Conservation (phyloP, 2,329 filamentous ascomycete species). For the Pleurostoma richardsiae region DNA sequence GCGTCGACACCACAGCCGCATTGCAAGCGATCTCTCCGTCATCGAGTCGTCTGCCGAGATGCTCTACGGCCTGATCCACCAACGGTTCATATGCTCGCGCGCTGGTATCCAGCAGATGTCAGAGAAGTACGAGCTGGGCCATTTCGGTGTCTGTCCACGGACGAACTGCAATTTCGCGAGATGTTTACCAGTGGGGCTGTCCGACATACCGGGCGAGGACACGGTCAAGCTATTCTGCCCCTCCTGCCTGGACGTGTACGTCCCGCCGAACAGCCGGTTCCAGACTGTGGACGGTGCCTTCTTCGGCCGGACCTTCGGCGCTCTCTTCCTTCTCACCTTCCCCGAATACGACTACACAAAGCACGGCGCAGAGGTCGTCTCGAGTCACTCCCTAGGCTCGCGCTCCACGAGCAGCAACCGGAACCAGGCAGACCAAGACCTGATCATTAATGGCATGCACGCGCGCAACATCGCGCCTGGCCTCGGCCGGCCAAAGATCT, state of each 20-base stretch:
- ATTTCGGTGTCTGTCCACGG: conserved; percentile 94
- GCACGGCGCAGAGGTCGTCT: conserved; percentile 57
- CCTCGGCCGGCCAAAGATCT: conserved; percentile 76
- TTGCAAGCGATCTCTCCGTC: conserved; percentile 88
- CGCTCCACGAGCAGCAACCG: conserved; percentile 17
- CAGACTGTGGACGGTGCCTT: conserved; percentile 97
- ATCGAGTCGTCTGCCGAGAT: conserved; percentile 98
- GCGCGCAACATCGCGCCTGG: conserved; percentile 84
- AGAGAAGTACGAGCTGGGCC: conserved; percentile 95
- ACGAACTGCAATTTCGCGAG: conserved; percentile 87
- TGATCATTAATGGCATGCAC: conserved; percentile 77
- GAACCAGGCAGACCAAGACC: conserved; percentile 35
- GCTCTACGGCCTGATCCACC: conserved; percentile 96
- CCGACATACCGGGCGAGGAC: conserved; percentile 91
- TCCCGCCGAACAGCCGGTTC: conserved; percentile 93
- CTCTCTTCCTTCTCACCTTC: conserved; percentile 97
- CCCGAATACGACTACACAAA: conserved; percentile 88
- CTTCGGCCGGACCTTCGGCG: conserved; percentile 95
- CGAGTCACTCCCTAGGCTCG: conserved; percentile 21
- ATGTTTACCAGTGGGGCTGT: conserved; percentile 87
- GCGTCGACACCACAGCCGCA: conserved; percentile 73
- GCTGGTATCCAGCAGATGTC: conserved; percentile 98
- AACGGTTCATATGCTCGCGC: conserved; percentile 94
- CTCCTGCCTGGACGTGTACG: conserved; percentile 93
- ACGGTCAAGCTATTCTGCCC: conserved; percentile 99